These are phyloP conservation scores for Trichoderma sp. DNA, from an alignment of 2,329 filamentous ascomycete genomes.

Conservation along the genomic window DNA sequence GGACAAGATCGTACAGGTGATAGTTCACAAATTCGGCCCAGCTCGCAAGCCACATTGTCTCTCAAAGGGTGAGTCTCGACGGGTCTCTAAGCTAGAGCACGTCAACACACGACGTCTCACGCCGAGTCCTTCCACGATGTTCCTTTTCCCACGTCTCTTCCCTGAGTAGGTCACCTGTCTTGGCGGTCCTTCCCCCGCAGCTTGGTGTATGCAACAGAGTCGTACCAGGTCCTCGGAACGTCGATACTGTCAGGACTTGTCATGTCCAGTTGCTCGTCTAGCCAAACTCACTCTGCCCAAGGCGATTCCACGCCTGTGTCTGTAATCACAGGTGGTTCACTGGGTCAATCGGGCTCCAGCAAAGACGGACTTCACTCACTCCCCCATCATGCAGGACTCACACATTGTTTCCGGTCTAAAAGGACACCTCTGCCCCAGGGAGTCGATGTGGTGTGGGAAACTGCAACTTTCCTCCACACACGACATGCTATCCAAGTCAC, in stretches of 20 bases:
- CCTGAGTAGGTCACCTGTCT: slow-evolving; percentile 5
- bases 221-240: slow-evolving; percentile 17
- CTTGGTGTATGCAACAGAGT: neutral
- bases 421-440: slow-evolving; percentile 1
- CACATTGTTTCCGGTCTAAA: neutral
- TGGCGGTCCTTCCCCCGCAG: slow-evolving; percentile 7
- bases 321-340: neutral
- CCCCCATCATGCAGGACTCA: neutral
- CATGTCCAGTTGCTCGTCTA: neutral
- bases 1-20: neutral
- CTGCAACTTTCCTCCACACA: slow-evolving; percentile 5
- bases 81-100: slow-evolving; percentile 9
- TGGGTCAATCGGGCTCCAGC: neutral
- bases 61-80: neutral
- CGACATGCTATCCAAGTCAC: slow-evolving; percentile 12
- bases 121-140: neutral
- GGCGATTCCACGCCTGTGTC: neutral
- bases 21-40: slow-evolving; percentile 10
- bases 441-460: slow-evolving; percentile 2
- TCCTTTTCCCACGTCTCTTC: neutral
- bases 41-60: neutral
- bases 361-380: neutral
- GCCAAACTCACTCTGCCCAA: neutral
- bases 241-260: neutral
- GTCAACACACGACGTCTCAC: slow-evolving; percentile 12